Evolutionary conservation across 768 basidiomycete genomes (phyloP), one percentile per base, ranked within the genome.

Genomic region (Psilocybe sp.): DNA sequence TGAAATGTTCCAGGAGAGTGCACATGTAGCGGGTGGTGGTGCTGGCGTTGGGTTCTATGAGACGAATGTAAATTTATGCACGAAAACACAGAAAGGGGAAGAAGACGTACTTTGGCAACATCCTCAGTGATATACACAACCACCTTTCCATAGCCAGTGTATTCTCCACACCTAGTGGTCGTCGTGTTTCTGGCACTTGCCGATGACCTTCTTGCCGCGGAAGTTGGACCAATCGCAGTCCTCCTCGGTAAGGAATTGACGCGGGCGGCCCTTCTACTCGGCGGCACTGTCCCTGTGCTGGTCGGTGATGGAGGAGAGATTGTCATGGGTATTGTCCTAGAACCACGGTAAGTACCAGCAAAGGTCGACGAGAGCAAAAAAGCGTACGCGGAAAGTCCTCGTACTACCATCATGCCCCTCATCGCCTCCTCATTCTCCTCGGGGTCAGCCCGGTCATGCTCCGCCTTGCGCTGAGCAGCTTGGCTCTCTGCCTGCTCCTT

Each of bases 221-320:
- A 87, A 96, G 62, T 98, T 89, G 68, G 93, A 97, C 61, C 91
- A 92, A 47, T 96, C 92, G 18, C 92, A 94, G 57, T 87, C 88
- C 35, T 95, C 89, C 43, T 94, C 90, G 14, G 70, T 69, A 46
- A 97, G 58, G 66, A 90, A 88, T 28, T 84, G 74, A 60, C 80
- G 82, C 19, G 81, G 77, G 13, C 78, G 76, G 40, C 87, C 78
- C 39, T 74, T 44, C 11, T 84, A 72, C 6, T 85, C 79, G 32
- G 73, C 65, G 0, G 72, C 78, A 11, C 62, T 69, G 10, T 84
- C 80, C 52, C 83, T 84, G 54, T 89, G 85, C 55, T 87, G 76
- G 44, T 86, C 78, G 1, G 89, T 84, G 36, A 92, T 73, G 38
- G 73, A 82, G 38, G 70, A 52, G 31, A 61, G 53, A 31, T 54